These are phyloP conservation scores for Colletotrichum incanum DNA, from an alignment of 2,329 filamentous ascomycete genomes.

Conservation along the genomic window DNA sequence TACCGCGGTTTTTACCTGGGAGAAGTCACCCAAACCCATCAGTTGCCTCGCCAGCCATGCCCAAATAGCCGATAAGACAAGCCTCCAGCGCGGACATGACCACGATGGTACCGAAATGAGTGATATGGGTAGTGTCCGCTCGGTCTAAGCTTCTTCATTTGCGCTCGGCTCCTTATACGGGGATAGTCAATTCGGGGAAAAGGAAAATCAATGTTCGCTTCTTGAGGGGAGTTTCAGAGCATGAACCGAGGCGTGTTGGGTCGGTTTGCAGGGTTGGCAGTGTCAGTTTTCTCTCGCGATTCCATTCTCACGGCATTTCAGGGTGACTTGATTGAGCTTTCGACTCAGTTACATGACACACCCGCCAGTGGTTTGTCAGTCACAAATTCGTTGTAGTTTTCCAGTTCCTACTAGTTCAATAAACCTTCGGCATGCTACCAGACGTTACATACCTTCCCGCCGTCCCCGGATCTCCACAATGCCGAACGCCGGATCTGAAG, in stretches of 20 bases:
- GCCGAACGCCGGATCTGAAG: not conserved
- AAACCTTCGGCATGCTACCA: too few species aligned
- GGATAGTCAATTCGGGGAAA: conserved; percentile 19
- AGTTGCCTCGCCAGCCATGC: conserved; percentile 20
- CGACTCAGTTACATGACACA: not conserved
- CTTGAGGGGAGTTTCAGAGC: conserved; percentile 21
- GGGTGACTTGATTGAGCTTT: conserved; percentile 9
- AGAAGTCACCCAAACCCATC: conserved; percentile 58
- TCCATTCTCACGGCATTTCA: conserved; percentile 21
- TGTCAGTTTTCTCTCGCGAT: conserved; percentile 12
- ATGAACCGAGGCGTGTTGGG: conserved; percentile 3
- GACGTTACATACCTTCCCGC: not conserved
- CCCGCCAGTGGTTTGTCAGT: not conserved
- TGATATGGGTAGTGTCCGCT: conserved; percentile 38
- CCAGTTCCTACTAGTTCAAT: not conserved
- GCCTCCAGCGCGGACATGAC: conserved; percentile 14
- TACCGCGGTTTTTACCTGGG: conserved; percentile 61
- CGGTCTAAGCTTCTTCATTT: conserved; percentile 6
- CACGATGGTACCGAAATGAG: conserved; percentile 37
- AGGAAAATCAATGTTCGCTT: conserved; percentile 18
- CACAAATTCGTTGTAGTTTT: not conserved
- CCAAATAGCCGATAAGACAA: conserved; percentile 34
- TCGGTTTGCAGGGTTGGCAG: not conserved
- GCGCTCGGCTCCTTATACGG: conserved; percentile 1
- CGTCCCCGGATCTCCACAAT: not conserved